Evolutionary conservation across 495 filamentous ascomycete genomes (phyloP).

Genomic region (Neurospora sp.): DNA sequence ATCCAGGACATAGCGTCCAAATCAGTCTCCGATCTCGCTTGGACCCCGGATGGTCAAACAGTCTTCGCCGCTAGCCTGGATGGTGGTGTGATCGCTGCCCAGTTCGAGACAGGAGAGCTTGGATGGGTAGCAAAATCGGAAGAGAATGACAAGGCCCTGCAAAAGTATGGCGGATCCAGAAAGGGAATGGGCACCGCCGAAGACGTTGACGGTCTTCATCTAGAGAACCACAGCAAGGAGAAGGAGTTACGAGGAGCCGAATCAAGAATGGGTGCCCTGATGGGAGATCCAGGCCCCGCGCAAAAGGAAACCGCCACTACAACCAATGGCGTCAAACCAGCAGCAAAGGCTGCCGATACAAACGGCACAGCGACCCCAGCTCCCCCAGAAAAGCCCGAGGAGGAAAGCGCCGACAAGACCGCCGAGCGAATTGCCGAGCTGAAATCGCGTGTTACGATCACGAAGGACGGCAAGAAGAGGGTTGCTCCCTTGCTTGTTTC

Average conservation of each 20-base stretch:
- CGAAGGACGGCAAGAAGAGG: conserved; percentile 94
- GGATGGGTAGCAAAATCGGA: conserved; percentile 51
- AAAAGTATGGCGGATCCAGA: conserved; percentile 82
- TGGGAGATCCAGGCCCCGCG: conserved; percentile 63
- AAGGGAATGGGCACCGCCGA: conserved; percentile 83
- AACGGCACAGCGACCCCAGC: conserved; percentile 25
- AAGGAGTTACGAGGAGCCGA: conserved; percentile 82
- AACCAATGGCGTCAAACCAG: conserved; percentile 34
- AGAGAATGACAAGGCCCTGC: conserved; percentile 85
- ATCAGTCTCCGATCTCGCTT: conserved; percentile 85
- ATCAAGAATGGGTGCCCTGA: conserved; percentile 91
- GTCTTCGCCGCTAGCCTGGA: conserved; percentile 81
- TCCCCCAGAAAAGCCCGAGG: conserved; percentile 21
- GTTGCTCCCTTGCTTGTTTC: conserved; percentile 89
- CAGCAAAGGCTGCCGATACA: conserved; percentile 23
- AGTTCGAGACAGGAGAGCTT: conserved; percentile 38
- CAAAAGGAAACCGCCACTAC: conserved; percentile 21
- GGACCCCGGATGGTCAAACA: conserved; percentile 85
- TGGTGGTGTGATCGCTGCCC: conserved; percentile 67
- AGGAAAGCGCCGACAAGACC: conserved; percentile 45
- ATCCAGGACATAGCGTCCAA: conserved; percentile 80
- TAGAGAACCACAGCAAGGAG: conserved; percentile 87
- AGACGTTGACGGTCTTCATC: conserved; percentile 70
- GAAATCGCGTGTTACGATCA: conserved; percentile 85
- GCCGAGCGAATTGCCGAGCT: conserved; percentile 61